Evolutionary conservation across 208 protist genomes (phyloP).

Genomic region (Angomonas deanei): DNA sequence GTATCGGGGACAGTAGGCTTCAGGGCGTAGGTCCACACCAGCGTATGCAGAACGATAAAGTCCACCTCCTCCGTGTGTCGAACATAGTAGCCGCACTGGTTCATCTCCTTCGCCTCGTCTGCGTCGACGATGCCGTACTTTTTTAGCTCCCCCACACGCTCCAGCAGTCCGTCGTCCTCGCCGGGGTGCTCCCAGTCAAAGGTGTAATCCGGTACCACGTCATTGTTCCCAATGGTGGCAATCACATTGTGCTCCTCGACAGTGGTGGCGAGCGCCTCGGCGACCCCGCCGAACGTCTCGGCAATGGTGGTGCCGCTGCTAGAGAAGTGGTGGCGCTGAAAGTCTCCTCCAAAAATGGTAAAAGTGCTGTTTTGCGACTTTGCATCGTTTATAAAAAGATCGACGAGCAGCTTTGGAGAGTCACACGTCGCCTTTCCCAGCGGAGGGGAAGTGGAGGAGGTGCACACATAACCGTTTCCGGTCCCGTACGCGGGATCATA

Average conservation of each 20-base stretch:
- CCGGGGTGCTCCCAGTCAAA: slow-evolving; percentile 25
- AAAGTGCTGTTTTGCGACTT: slow-evolving; percentile 20
- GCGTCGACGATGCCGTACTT: slow-evolving; percentile 20
- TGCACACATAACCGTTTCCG: slow-evolving; percentile 31
- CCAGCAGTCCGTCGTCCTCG: slow-evolving; percentile 8
- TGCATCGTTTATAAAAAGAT: slow-evolving; percentile 33
- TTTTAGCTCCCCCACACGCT: slow-evolving; percentile 23
- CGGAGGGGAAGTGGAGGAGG: background rate
- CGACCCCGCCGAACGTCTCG: slow-evolving; percentile 18
- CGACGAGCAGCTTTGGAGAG: slow-evolving; percentile 37
- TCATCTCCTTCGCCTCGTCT: slow-evolving; percentile 24
- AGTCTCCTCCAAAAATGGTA: slow-evolving; percentile 52
- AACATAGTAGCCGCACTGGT: slow-evolving; percentile 59
- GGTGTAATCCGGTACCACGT: slow-evolving; percentile 65
- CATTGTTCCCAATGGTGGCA: slow-evolving; percentile 66
- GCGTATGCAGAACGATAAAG: slow-evolving; percentile 68
- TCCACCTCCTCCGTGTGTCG: slow-evolving; percentile 17
- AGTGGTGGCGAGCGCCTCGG: slow-evolving; percentile 9
- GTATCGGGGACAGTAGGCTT: slow-evolving; percentile 24
- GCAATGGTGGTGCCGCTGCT: slow-evolving; percentile 14
- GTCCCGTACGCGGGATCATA: slow-evolving; percentile 69
- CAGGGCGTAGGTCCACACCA: slow-evolving; percentile 55
- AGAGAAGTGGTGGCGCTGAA: slow-evolving; percentile 55
- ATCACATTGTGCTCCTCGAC: slow-evolving; percentile 18
- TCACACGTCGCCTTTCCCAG: slow-evolving; percentile 51